A percentile compares a stretch with the other conserved stretches of the same genome.
Conservation (phyloP, 1,139 yeast genomes). For the Blastobotrys malaysiensis region DNA sequence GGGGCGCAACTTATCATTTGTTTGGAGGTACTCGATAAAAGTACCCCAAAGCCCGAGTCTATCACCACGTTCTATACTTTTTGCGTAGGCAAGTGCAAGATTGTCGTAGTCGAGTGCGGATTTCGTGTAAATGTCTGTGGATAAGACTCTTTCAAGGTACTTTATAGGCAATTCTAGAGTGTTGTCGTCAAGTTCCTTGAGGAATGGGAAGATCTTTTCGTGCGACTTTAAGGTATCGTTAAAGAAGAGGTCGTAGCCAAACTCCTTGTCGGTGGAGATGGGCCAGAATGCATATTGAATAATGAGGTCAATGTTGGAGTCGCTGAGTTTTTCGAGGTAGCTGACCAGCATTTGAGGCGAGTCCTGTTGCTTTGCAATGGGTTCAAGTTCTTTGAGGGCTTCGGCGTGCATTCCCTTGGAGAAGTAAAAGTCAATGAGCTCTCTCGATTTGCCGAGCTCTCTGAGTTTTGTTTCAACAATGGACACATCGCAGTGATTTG, state of each 20-base stretch:
- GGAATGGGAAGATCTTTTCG: conserved; percentile 47
- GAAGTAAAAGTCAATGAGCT: conserved; percentile 73
- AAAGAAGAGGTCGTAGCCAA: conserved; percentile 56
- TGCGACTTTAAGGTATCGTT: conserved; percentile 58
- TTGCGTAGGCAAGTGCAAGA: conserved; percentile 53
- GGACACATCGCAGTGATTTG: conserved; percentile 64
- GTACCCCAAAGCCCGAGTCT: conserved; percentile 18
- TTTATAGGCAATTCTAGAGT: conserved; percentile 37
- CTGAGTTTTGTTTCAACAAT: conserved; percentile 55
- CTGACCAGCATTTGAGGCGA: conserved; percentile 52
- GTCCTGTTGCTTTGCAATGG: conserved; percentile 11
- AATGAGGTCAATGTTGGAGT: conserved; percentile 48
- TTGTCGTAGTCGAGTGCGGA: conserved; percentile 47
- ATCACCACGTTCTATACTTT: conserved; percentile 29
- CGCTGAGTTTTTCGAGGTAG: conserved; percentile 59
- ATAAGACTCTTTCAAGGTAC: conserved; percentile 56
- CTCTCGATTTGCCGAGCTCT: conserved; percentile 51
- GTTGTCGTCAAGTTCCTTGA: conserved; percentile 23
- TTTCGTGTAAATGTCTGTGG: conserved; percentile 40
- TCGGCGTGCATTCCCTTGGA: conserved; percentile 58
- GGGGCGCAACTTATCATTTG: conserved; percentile 33
- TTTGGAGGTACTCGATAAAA: conserved; percentile 27
- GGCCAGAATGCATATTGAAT: conserved; percentile 58
- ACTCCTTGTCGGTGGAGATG: conserved; percentile 38
- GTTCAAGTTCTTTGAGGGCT: conserved; percentile 55